A percentile compares a stretch with the other conserved stretches of the same genome.
phyloP scores from a whole-genome alignment of 441 rosid genomes.

The Sinapis alba region DNA sequence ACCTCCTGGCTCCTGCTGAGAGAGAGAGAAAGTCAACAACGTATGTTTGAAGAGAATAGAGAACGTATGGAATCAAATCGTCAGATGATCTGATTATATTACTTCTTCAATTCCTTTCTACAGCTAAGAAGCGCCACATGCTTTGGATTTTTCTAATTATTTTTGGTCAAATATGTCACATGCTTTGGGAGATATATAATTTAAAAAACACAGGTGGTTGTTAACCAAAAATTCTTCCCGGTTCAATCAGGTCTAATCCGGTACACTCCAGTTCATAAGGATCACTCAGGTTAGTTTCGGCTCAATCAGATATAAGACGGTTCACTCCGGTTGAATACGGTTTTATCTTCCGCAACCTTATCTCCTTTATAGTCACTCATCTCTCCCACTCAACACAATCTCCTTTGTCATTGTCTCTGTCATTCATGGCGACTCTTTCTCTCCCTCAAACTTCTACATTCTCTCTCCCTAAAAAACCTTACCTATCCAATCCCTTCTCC shows the following conservation, averaged over 20 bases:
- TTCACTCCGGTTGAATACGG: conserved; percentile 1
- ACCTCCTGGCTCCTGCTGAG: neutral
- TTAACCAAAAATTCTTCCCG: neutral
- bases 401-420: conserved; percentile 21
- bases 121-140: neutral
- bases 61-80: neutral
- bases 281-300: neutral
- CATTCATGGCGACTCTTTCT: conserved; percentile 62
- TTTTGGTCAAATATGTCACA: neutral
- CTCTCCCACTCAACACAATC: conserved; percentile 4
- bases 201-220: neutral
- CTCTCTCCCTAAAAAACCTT: conserved; percentile 37
- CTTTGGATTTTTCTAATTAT: neutral
- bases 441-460: conserved; percentile 53
- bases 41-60: neutral
- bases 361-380: conserved; percentile 13
- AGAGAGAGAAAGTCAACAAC: neutral
- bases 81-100: neutral
- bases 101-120: neutral
- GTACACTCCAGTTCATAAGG: neutral
- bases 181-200: neutral
- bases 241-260: neutral
- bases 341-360: conserved; percentile 19
- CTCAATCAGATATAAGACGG: neutral
- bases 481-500: conserved; percentile 37